Evolutionary conservation across 1,139 yeast genomes (phyloP), one percentile per base, ranked within the genome.

Genomic region (Candida buenavistaensis): DNA sequence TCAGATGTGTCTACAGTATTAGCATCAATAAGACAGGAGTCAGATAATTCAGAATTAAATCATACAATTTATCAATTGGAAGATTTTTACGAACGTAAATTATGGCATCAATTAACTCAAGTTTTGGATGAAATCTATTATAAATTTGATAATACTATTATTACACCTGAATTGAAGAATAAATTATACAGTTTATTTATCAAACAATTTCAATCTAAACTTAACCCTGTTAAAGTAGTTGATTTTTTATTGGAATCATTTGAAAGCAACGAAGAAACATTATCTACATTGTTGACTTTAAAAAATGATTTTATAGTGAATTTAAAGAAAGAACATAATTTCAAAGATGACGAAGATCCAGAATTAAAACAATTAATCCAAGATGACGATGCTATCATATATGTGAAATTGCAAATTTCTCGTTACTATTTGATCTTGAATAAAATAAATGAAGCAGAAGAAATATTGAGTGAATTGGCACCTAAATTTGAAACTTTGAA

Each of bases 21-120:
- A 48, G 80, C 83, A 28, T 72, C 82, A 3, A 68, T 90, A 39
- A 77, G 96, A 41, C 73, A 75, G 57, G 86, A 82, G 52, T 72
- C 80, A 6, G 86, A 81, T 38, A 26, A 15, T 26, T 72, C 79
- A 1, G 77, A 86, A 27, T 56, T 78, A 28, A 72, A 77, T n/a
- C 75, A 80, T 26, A 63, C 79, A 28, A 76, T 85, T 48, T 82
- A 81, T 53, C 80, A 82, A 38, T 76, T 92, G 55, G 97, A 90
- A 55, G 96, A 89, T 51, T 71, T 71, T 44, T 86, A 88, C 64
- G 97, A 90, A 56, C 75, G 96, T 50, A 88, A 87, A 68, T 72
- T 77, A 51, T 78, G 81, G 81, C 78, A 70, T 54, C 95, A 87
- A 64, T 75, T 92, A 54, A 87, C 97, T 2, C 75, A 78, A 42